Evolutionary conservation across 1,284 basidiomycete genomes (phyloP).

Genomic region (Sporisorium iseilematis-ciliati): DNA sequence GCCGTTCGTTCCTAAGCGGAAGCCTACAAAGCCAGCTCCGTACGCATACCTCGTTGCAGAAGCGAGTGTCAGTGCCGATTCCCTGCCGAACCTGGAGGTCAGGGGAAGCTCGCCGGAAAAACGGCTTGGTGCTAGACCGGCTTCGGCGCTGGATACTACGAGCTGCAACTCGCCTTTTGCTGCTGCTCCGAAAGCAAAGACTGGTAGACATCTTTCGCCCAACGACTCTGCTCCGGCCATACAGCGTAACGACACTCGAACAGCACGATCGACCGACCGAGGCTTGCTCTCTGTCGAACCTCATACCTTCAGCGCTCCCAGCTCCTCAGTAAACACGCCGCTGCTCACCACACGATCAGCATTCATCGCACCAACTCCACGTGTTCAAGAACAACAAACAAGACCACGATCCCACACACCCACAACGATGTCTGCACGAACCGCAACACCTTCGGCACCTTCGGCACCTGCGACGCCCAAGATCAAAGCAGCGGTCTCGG

Average conservation of each 20-base stretch:
- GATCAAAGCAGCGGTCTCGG: conserved; percentile 47
- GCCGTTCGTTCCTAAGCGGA: conserved; percentile 45
- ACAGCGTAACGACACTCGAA: conserved; percentile 2
- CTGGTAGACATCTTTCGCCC: not conserved
- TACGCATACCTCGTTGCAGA: conserved; percentile 37
- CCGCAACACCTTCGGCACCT: conserved; percentile 21
- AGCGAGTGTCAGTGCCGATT: conserved; percentile 31
- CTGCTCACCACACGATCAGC: conserved; percentile 21
- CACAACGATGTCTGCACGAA: conserved; percentile 23
- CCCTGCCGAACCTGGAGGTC: conserved; percentile 9
- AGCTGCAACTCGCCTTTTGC: conserved; percentile 15
- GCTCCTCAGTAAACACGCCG: conserved; percentile 21
- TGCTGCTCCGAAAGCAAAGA: not conserved
- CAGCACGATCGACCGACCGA: conserved; percentile 22
- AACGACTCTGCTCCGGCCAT: not conserved
- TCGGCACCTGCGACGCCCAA: conserved; percentile 29
- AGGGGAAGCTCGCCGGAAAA: not conserved
- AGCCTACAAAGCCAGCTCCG: conserved; percentile 27
- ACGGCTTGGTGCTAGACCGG: conserved; percentile 7
- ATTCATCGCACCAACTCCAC: conserved; percentile 2
- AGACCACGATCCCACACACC: conserved; percentile 42
- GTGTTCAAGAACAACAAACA: conserved; percentile 1
- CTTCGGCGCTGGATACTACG: conserved; percentile 22
- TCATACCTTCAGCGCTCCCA: conserved; percentile 10
- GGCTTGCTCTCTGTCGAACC: not conserved